Conservation (phyloP, 257 asterid genomes). For the Euphrasia confusa region DNA sequence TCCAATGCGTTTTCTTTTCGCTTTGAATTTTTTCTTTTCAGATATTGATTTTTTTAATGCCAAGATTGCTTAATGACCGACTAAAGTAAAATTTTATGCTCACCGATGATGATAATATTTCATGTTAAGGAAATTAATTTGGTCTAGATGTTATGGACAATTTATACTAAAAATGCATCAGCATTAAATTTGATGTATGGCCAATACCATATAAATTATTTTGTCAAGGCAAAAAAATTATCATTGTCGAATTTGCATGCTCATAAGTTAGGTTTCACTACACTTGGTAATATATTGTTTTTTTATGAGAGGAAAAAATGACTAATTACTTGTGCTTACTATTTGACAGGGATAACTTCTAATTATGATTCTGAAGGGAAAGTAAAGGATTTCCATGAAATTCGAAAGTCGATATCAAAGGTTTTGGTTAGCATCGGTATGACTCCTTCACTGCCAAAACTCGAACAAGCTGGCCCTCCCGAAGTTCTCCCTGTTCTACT, state of each 20-base stretch:
- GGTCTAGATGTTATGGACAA: constrained; percentile 9
- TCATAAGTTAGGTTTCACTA: constrained; percentile 6
- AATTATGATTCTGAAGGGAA: constrained; percentile 66
- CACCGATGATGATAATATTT: background rate
- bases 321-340: constrained; percentile 1
- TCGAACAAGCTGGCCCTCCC: constrained; percentile 82
- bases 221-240: background rate
- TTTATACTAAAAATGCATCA: background rate
- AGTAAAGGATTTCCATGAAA: constrained; percentile 61
- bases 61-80: constrained; percentile 5
- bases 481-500: constrained; percentile 77
- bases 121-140: constrained; percentile 6
- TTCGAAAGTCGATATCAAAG: constrained; percentile 49
- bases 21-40: constrained; percentile 4
- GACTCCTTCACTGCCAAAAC: constrained; percentile 73
- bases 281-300: background rate
- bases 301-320: constrained; percentile 1
- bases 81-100: constrained; percentile 15
- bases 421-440: constrained; percentile 66
- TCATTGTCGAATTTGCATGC: constrained; percentile 3
- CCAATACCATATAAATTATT: background rate
- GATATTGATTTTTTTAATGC: constrained; percentile 1
- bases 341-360: constrained; percentile 77
- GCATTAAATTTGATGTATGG: constrained; percentile 2
- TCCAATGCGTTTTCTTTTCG: constrained; percentile 5